Evolutionary conservation across 192 early-diverging fungal genomes (phyloP), one percentile per base, ranked within the genome.

Genomic region (Coemansia reversa): DNA sequence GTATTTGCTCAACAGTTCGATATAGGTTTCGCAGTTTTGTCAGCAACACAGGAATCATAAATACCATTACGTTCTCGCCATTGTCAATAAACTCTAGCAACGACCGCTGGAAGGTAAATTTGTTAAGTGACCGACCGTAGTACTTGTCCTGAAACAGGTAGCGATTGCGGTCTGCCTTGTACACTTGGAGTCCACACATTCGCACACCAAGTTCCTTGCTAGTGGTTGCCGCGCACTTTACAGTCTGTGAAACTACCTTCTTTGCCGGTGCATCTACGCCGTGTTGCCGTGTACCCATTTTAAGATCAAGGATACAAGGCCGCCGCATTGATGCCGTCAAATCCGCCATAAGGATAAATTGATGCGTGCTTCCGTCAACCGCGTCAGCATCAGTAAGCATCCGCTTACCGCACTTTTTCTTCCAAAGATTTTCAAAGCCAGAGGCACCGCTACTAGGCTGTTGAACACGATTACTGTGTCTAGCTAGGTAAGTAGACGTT

Each of bases 101-200:
- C 0, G 90, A 85, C 28, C 88, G 82, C 59, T 87, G 86, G 47
- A 99, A 92, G 12, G 90, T 90, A 45, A 86, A 83, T 28, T 84
- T 82, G 55, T 90, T 89, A 53, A 99, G 84, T 22, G 86, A 87
- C 5, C 97, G 85, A 14, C 97, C 97, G 64, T 91, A 92, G 74
- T 99, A 99, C 76, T 99, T 99, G 84, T 96, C 92, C 66, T 94
- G 87, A 71, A 93, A 97, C 51, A 89, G 61, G 76, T 89, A 97
- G 20, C 84, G 83, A 23, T 88, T 67, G 2, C 84, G 89, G 19
- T 84, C 84, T 9, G 76, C 73, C 58, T 95, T 93, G 76, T 91
- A 98, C 7, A 95, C 92, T 86, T 98, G 97, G 93, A 99, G 93
- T 8, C 97, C 96, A 71, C 97, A 98, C 55, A 99, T 93, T 0